A percentile compares a stretch with the other conserved stretches of the same genome.
phyloP scores from a whole-genome alignment of 495 filamentous ascomycete genomes.

The Podospora didyma region DNA sequence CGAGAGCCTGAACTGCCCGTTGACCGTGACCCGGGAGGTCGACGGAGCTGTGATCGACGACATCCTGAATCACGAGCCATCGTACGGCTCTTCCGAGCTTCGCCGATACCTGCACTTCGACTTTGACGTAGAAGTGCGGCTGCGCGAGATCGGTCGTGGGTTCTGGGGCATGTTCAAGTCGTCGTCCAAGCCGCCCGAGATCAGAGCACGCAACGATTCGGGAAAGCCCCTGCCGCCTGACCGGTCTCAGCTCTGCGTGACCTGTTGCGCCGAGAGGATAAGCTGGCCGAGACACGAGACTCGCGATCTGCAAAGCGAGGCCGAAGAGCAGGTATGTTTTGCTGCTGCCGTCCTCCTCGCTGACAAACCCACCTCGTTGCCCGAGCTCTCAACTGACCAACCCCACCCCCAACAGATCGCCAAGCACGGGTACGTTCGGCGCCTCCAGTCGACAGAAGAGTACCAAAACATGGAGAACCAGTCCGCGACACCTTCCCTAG shows the following conservation, averaged over 20 bases:
- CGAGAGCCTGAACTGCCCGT: slow-evolving; percentile 17
- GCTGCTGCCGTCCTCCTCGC: neutral
- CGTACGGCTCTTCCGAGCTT: slow-evolving; percentile 3
- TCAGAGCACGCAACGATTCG: slow-evolving; percentile 18
- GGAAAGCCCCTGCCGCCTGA: slow-evolving; percentile 16
- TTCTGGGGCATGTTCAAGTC: slow-evolving; percentile 19
- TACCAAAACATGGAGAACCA: slow-evolving; percentile 6
- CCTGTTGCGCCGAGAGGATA: slow-evolving; percentile 16
- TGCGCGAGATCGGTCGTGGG: slow-evolving; percentile 22
- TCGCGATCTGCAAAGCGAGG: slow-evolving; percentile 17
- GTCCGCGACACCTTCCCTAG: neutral
- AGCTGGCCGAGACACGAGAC: slow-evolving; percentile 21
- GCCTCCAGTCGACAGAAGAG: slow-evolving; percentile 12
- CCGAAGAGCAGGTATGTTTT: slow-evolving; percentile 17
- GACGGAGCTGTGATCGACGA: slow-evolving; percentile 13
- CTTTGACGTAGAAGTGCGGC: slow-evolving; percentile 20
- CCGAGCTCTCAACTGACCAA: neutral
- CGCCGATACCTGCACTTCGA: slow-evolving; percentile 20
- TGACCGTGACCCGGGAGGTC: slow-evolving; percentile 18
- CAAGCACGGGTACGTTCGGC: slow-evolving; percentile 8
- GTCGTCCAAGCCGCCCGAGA: slow-evolving; percentile 18
- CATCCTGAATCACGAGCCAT: slow-evolving; percentile 4
- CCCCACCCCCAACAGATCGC: neutral
- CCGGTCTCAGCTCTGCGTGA: slow-evolving; percentile 14
- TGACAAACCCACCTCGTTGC: too few species aligned